A percentile compares a stretch with the other conserved stretches of the same genome.
phyloP scores from a whole-genome alignment of 352 stramenopile species.

The Phytopythium cucurbitacearum region DNA sequence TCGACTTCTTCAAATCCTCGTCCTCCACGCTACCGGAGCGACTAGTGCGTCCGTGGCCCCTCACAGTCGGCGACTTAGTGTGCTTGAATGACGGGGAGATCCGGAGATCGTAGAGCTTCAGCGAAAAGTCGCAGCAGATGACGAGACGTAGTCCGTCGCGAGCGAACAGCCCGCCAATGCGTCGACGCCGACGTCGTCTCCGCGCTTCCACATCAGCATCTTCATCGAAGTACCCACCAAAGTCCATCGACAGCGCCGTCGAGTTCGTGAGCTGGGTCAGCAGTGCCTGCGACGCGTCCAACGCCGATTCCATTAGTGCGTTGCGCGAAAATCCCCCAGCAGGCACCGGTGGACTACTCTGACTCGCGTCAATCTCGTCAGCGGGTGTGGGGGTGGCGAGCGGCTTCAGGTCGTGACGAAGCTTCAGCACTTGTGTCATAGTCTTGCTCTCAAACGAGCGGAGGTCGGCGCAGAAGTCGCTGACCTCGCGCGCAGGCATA shows the following conservation, averaged over 20 bases:
- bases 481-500: conserved; percentile 37
- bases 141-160: conserved; percentile 61
- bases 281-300: conserved; percentile 67
- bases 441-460: conserved; percentile 59
- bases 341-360: conserved; percentile 15
- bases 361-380: conserved; percentile 2
- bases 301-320: conserved; percentile 54
- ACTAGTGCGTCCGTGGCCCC: no score
- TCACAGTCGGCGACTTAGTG: conserved; percentile 1
- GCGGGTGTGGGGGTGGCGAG: not conserved
- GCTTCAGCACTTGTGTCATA: conserved; percentile 66
- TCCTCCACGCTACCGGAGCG: no score
- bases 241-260: conserved; percentile 43
- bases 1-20: conserved; percentile 22
- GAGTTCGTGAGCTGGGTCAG: conserved; percentile 66
- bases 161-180: conserved; percentile 62
- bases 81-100: conserved; percentile 25
- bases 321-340: conserved; percentile 11
- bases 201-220: conserved; percentile 43
- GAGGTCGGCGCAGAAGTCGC: conserved; percentile 71
- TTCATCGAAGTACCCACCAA: conserved; percentile 51
- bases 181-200: conserved; percentile 43
- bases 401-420: conserved; percentile 53
- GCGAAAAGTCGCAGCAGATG: conserved; percentile 50
- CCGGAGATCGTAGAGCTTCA: conserved; percentile 67